Percentiles rank a stretch among this genome's conserved stretches.
phyloP scores from a whole-genome alignment of 2,329 filamentous ascomycete species.

The Scedosporium minutisporum region DNA sequence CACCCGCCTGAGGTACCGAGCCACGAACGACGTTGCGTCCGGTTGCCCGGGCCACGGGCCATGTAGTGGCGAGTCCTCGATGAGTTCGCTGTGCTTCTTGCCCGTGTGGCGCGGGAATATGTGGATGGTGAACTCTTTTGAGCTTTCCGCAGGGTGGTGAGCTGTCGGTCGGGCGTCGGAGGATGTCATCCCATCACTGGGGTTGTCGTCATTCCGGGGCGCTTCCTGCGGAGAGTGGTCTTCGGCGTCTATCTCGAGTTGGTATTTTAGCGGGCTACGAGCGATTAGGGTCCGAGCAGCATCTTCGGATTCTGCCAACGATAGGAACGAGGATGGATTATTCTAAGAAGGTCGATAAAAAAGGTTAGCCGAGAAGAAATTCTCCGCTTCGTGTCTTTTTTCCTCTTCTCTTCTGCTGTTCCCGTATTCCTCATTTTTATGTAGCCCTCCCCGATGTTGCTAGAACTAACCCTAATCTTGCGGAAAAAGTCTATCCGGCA shows the following conservation, averaged over 20 bases:
- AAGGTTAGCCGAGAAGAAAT: background rate
- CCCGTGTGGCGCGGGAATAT: slow-evolving; percentile 25
- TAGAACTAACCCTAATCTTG: slow-evolving; percentile 27
- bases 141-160: background rate
- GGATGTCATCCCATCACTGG: slow-evolving; percentile 9
- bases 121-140: slow-evolving; percentile 29
- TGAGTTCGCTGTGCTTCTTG: slow-evolving; percentile 29
- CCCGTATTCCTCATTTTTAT: background rate
- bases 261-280: slow-evolving; percentile 38
- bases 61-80: slow-evolving; percentile 26
- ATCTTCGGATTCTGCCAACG: slow-evolving; percentile 31
- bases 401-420: background rate
- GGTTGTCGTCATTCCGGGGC: slow-evolving; percentile 17
- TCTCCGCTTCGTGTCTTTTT: background rate
- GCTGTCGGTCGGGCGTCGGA: slow-evolving; percentile 15
- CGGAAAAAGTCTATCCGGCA: slow-evolving; percentile 44
- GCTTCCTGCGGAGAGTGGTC: slow-evolving; percentile 3
- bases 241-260: slow-evolving; percentile 19
- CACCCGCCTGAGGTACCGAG: slow-evolving; percentile 25
- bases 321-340: slow-evolving; percentile 39
- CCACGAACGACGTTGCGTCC: slow-evolving; percentile 24
- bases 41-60: slow-evolving; percentile 30
- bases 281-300: slow-evolving; percentile 29
- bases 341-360: slow-evolving; percentile 22
- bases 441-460: background rate